Evolutionary conservation across 78 protist genomes (phyloP).

Genomic region (Creolimax fragrantissima): DNA sequence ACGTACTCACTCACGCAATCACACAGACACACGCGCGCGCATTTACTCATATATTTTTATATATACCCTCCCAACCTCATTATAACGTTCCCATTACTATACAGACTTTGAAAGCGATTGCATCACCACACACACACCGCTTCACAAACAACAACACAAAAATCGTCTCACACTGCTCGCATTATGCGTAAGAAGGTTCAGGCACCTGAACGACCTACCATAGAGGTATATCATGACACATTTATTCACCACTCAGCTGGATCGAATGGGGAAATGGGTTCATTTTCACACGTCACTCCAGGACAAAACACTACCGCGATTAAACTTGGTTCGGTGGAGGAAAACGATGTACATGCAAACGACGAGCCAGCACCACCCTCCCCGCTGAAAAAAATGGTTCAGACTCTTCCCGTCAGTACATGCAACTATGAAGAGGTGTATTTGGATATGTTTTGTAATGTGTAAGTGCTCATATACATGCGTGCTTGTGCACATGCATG

Average conservation of each 20-base stretch:
- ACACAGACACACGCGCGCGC: no score
- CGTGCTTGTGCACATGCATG: background rate
- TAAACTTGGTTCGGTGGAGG: background rate
- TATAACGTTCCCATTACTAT: no score
- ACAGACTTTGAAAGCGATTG: no score
- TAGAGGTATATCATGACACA: background rate
- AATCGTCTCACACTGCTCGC: no score
- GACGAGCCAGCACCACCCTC: background rate
- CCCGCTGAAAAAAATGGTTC: background rate
- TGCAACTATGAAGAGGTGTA: background rate
- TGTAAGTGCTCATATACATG: background rate
- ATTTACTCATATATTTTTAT: no score
- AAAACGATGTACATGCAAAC: background rate
- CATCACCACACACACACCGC: no score
- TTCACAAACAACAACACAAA: no score
- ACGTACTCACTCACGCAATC: no score
- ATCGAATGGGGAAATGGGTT: background rate
- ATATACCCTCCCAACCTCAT: no score
- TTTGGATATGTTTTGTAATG: background rate
- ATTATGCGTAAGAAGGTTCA: background rate
- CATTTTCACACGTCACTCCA: background rate
- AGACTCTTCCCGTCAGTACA: background rate
- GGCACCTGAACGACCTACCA: background rate
- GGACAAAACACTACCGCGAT: background rate
- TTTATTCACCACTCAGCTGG: background rate